Evolutionary conservation across 441 rosid genomes (phyloP).

Genomic region (Eutrema salsugineum): DNA sequence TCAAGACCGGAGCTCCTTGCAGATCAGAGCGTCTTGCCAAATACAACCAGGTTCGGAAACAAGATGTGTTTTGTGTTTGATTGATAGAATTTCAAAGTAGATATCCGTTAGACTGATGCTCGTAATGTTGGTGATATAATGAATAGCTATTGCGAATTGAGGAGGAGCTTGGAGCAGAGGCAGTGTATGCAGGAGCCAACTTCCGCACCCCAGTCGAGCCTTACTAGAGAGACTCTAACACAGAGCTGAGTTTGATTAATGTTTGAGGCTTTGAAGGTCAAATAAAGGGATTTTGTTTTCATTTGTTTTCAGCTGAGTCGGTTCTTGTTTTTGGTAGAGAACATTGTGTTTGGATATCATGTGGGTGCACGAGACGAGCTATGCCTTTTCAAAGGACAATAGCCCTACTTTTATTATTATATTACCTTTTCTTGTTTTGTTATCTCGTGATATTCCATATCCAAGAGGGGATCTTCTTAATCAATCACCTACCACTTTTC

Average conservation of each 20-base stretch:
- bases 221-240: constrained; percentile 39
- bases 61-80: not conserved
- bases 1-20: constrained; percentile 98
- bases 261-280: no score
- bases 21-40: constrained; percentile 97
- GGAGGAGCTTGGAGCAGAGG: constrained; percentile 90
- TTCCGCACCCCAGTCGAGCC: constrained; percentile 92
- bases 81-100: not conserved
- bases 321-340: not conserved
- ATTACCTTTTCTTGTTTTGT: not conserved
- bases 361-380: not conserved
- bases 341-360: not conserved
- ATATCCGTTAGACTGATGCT: not conserved
- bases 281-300: not conserved
- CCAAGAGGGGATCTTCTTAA: no score
- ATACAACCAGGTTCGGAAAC: constrained; percentile 70
- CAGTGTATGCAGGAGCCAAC: constrained; percentile 80
- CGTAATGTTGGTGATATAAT: not conserved
- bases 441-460: not conserved
- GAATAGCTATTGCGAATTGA: constrained; percentile 83
- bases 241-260: not conserved
- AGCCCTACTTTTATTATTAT: not conserved
- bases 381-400: not conserved
- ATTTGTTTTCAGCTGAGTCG: not conserved
- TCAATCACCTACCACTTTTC: no score